Base-by-base conservation (phyloP, 148 eudicot species). In the Gaultheria prostrata region DNA sequence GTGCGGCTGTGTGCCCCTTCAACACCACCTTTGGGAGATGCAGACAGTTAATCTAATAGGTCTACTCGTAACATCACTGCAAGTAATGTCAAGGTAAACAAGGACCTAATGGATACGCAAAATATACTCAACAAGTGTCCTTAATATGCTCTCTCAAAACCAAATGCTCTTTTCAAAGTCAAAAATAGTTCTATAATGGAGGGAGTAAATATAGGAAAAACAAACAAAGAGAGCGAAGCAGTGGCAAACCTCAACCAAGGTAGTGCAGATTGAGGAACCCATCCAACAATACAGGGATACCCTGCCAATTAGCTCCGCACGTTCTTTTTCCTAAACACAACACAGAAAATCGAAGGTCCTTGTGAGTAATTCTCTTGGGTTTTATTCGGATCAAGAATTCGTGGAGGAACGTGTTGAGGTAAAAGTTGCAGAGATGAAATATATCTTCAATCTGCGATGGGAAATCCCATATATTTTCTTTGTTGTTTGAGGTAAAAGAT, bases 221-320 rank as follows among this genome's bases (percentile, higher is more conserved):
- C 14, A 82, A 67, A 70, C n/a, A 59, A 33, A 21, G 14, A 32
- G 70, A 59, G 71, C n/a, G 4, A 70, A 7, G 8, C 45, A 70
- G 73, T 9, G 77, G 81, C 89, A 80, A 67, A 97, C 99, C 98
- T 97, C 99, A 80, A 91, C 99, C 85, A 94, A 89, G 77, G 98
- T 89, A 81, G 92, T 75, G 83, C 97, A 94, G 76, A 92, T 80
- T 57, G 97, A 94, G 45, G 99, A 90, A 77, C 97, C 91, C 98
- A 94, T 88, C 98, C 98, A 97, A 86, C 99, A 94, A 88, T 88
- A 94, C n/a, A 93, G 94, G 84, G 99, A 97, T 53, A 97, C 88
- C 90, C 91, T 91, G 86, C 94, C 94, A 89, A 97, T 85, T 86
- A 91, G 79, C 48, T 93, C 97, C 48, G 92, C 87, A 30, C 92